Evolutionary conservation across 768 basidiomycete species (phyloP).

Genomic region (Erythrobasidium yunnanense): DNA sequence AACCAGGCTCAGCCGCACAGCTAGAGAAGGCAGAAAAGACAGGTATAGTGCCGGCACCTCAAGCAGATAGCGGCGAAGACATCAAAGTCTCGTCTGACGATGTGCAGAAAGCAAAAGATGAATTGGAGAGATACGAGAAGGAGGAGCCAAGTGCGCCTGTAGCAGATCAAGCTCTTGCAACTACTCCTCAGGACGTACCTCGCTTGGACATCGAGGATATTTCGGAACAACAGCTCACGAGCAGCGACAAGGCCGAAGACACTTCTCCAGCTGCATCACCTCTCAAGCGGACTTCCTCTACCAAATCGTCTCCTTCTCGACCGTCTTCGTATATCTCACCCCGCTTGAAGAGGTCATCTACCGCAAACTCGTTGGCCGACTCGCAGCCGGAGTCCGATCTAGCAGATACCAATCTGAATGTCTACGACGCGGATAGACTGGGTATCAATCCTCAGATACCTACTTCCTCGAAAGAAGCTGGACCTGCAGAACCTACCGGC

Average conservation of each 20-base stretch:
- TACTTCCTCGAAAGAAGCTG: neutral
- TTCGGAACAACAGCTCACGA: neutral
- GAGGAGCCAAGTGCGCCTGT: constrained; percentile 9
- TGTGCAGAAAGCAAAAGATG: neutral
- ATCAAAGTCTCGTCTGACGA: neutral
- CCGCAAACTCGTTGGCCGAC: constrained; percentile 4
- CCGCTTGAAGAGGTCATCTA: neutral
- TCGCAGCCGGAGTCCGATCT: constrained; percentile 17
- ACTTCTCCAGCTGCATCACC: neutral
- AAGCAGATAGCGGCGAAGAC: neutral
- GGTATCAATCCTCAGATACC: neutral
- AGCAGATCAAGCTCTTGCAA: too few species aligned
- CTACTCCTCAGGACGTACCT: neutral
- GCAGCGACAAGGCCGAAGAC: neutral
- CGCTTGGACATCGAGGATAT: neutral
- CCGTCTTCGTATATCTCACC: neutral
- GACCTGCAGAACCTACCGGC: neutral
- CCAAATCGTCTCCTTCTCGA: neutral
- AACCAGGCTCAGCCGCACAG: neutral
- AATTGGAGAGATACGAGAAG: constrained; percentile 1
- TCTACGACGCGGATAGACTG: constrained; percentile 3
- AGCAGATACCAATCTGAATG: constrained; percentile 15
- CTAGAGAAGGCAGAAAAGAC: neutral
- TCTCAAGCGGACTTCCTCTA: neutral
- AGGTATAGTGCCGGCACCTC: neutral